Evolutionary conservation across 2,329 filamentous ascomycete species (phyloP).

Genomic region (Fusarium nisikadoi): DNA sequence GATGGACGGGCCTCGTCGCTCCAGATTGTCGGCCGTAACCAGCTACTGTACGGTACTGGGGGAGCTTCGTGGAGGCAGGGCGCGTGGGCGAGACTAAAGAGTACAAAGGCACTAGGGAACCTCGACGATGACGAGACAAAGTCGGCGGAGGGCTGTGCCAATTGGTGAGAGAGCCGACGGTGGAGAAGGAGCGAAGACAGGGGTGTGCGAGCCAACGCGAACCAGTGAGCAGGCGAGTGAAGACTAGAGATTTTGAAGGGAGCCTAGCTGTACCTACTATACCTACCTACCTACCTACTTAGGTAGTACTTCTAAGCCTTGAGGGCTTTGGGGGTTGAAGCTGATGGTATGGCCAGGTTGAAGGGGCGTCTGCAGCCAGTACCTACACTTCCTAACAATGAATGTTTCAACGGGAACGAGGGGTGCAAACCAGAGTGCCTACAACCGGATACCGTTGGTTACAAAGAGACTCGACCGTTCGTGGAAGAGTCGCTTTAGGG

Average conservation of each 20-base stretch:
- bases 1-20: constrained; percentile 40
- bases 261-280: neutral
- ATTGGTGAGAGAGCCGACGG: constrained; percentile 41
- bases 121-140: constrained; percentile 47
- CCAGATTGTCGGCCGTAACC: constrained; percentile 32
- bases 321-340: constrained; percentile 28
- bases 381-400: constrained; percentile 2
- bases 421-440: constrained; percentile 22
- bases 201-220: constrained; percentile 36
- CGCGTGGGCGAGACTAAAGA: constrained; percentile 40
- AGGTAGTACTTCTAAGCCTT: neutral
- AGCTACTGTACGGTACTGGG: constrained; percentile 33
- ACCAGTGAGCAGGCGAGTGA: constrained; percentile 31
- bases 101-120: constrained; percentile 41
- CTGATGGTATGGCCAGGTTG: constrained; percentile 26
- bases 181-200: constrained; percentile 38
- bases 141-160: constrained; percentile 38
- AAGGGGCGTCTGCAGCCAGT: constrained; percentile 28
- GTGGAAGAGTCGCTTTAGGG: constrained; percentile 33
- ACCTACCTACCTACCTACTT: too few relatives aligned
- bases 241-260: constrained; percentile 36
- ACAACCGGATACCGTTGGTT: constrained; percentile 33
- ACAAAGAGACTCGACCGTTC: constrained; percentile 26
- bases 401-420: constrained; percentile 16
- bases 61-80: constrained; percentile 42